These are phyloP conservation scores for Quercus suber DNA, from an alignment of 306 rosid species.

Conservation along the genomic window DNA sequence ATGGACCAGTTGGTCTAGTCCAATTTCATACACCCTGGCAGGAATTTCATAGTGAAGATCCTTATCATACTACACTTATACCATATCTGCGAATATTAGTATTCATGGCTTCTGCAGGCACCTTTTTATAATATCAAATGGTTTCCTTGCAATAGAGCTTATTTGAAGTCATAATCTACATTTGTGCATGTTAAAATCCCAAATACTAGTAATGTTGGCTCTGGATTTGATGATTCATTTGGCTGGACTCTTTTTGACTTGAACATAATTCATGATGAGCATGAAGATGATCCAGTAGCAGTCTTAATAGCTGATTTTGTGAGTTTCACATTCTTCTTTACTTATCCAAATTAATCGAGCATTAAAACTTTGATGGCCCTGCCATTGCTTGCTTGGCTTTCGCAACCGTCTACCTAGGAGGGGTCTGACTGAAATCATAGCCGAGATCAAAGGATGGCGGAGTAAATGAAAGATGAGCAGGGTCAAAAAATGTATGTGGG, in stretches of 20 bases:
- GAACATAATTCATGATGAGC: constrained; percentile 47
- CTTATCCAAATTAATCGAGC: neutral
- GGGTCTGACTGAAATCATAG: too few species aligned
- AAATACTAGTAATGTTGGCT: constrained; percentile 44
- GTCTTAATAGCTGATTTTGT: constrained; percentile 59
- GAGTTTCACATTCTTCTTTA: constrained; percentile 22
- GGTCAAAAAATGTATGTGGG: too few species aligned
- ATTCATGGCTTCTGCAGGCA: neutral
- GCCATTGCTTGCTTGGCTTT: too few species aligned
- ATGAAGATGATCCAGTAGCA: constrained; percentile 34
- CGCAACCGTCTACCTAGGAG: too few species aligned
- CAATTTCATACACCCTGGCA: neutral
- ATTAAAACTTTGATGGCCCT: neutral
- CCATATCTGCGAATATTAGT: neutral
- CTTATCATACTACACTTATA: neutral
- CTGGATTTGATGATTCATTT: constrained; percentile 35
- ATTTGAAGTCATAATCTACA: neutral
- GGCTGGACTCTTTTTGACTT: constrained; percentile 61
- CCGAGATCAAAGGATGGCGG: too few species aligned
- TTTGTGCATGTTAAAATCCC: constrained; percentile 48
- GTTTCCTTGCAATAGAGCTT: neutral
- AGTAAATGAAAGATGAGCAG: too few species aligned
- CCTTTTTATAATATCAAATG: neutral
- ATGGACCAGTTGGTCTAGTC: neutral
- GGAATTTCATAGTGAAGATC: neutral